A percentile compares a stretch with the other conserved stretches of the same genome.
These are phyloP conservation scores for Hymenoscyphus infarciens DNA, from an alignment of 2,329 filamentous ascomycete genomes.

Conservation along the genomic window DNA sequence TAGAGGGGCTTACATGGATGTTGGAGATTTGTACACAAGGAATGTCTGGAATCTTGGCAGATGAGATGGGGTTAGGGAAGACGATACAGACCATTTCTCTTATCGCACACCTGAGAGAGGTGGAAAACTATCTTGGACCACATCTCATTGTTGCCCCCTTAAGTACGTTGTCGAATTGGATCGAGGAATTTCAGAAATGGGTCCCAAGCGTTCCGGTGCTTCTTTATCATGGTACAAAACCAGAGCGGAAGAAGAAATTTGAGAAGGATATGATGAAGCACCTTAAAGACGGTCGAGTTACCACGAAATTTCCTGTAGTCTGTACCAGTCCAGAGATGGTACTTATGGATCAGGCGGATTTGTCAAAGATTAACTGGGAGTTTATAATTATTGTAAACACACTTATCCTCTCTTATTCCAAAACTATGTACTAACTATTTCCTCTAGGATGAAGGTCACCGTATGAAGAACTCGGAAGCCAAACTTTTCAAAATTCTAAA, in stretches of 20 bases:
- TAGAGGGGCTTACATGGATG: conserved; percentile 95
- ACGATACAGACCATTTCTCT: conserved; percentile 50
- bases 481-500: conserved; percentile 85
- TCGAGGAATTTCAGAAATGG: conserved; percentile 90
- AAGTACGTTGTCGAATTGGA: conserved; percentile 93
- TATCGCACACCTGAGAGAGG: conserved; percentile 76
- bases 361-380: conserved; percentile 87
- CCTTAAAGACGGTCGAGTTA: conserved; percentile 57
- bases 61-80: conserved; percentile 61
- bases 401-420: not conserved
- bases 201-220: conserved; percentile 83
- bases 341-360: conserved; percentile 77
- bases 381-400: conserved; percentile 86
- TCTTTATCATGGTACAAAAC: conserved; percentile 83
- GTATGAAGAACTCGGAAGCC: conserved; percentile 95
- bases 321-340: conserved; percentile 97
- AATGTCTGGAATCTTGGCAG: conserved; percentile 58
- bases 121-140: conserved; percentile 77
- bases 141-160: conserved; percentile 88
- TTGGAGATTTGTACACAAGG: conserved; percentile 61
- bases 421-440: conserved; percentile 12
- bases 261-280: conserved; percentile 66
- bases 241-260: conserved; percentile 73
- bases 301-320: conserved; percentile 77
- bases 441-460: conserved; percentile 81